Conservation (phyloP, 768 basidiomycete species). For the Hericium erinaceus region DNA sequence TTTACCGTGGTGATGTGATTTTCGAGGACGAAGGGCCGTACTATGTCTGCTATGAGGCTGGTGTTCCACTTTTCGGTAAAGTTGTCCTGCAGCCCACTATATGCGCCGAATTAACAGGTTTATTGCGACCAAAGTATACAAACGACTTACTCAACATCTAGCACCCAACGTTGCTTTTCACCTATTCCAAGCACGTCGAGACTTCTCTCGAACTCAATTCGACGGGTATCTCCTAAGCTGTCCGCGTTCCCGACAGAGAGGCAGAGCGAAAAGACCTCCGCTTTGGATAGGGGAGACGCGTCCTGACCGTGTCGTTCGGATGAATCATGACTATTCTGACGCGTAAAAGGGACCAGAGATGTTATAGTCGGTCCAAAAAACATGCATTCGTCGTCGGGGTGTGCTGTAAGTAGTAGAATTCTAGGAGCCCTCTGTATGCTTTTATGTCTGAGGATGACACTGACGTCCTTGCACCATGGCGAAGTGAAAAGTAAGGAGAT, state of each 20-base stretch:
- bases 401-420: constrained; percentile 75
- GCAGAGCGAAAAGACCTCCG: constrained; percentile 49
- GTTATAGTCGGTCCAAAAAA: constrained; percentile 87
- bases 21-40: constrained; percentile 48
- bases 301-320: neutral
- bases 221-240: constrained; percentile 56
- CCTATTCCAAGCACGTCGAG: constrained; percentile 61
- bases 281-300: neutral
- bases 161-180: constrained; percentile 40
- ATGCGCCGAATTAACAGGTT: neutral
- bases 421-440: neutral
- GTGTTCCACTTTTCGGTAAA: constrained; percentile 60
- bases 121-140: constrained; percentile 8
- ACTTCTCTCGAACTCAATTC: constrained; percentile 50
- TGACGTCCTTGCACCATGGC: neutral
- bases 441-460: neutral
- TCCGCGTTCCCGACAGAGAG: constrained; percentile 75
- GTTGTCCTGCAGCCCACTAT: constrained; percentile 64
- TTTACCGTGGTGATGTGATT: constrained; percentile 58
- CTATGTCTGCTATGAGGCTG: constrained; percentile 43
- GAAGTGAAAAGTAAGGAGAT: neutral
- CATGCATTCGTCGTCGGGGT: constrained; percentile 92
- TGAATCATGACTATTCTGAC: neutral
- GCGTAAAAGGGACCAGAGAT: constrained; percentile 27
- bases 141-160: constrained; percentile 55